Base-by-base conservation (phyloP, 176 grass and related monocot genomes). In the Cenchrus fungigraminus region DNA sequence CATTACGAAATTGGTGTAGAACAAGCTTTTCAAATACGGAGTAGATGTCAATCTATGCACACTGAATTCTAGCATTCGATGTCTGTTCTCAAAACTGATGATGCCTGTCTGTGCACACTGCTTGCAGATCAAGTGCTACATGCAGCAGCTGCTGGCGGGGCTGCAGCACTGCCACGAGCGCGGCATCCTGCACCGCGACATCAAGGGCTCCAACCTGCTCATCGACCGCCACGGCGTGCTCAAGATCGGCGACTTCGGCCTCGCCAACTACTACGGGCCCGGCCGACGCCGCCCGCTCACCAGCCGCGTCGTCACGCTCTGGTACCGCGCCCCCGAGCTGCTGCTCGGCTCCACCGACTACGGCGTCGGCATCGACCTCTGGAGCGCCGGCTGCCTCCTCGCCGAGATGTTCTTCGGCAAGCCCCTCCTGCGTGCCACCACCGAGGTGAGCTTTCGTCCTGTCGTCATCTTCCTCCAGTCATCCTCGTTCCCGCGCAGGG, bases 151-250 rank as follows among this genome's bases (percentile, higher is more conserved):
- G 14, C 74, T 90, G 59, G 40, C 74, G 42, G 88, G 88, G 1
- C 67, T 90, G 84, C 88, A 79, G 79, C 88, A 90, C 84, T 90
- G 88, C 84, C 88, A 90, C 88, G 88, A 90, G 67, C 88, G 88
- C 10, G 84, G 84, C 50, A 79, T 90, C 79, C 79, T 90, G 79
- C 88, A 90, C 67, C 50, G 88, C 28, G 88, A 90, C 84, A 90
- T 90, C 88, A 90, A 90, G 88, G 88, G 88, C 29, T 86, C 88
- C 29, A 90, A 90, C 74, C 88, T 90, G 4, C 79, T 86, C 2
- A 90, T 90, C 66, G 88, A 90, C 84, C 66, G 79, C 58, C 25
- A 78, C 52, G 88, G 84, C 67, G 84, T 90, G 25, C 88, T 86
- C 74, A 90, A 86, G 84, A 90, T 90, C 67, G 84, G 88, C 84